These are phyloP conservation scores for Oryza rufipogon DNA, from an alignment of 176 grass and related monocot species.

Conservation along the genomic window DNA sequence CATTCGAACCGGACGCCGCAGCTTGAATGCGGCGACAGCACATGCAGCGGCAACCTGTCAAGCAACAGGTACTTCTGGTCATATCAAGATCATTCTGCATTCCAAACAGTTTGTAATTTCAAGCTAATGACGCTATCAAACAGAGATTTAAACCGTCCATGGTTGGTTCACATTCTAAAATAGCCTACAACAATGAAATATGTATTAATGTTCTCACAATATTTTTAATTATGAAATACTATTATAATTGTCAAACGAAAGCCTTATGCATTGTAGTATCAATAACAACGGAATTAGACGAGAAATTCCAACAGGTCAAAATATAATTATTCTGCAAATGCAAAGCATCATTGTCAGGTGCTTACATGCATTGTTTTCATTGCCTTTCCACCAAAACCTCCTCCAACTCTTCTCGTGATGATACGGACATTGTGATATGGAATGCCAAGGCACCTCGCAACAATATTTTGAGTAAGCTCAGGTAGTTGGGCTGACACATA, in stretches of 20 bases:
- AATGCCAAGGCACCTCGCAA: conserved; percentile 72
- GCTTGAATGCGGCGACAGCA: conserved; percentile 67
- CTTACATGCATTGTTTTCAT: conserved; percentile 50
- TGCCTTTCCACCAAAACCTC: conserved; percentile 81
- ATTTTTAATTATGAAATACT: no score
- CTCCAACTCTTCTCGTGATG: conserved; percentile 79
- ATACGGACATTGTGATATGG: conserved; percentile 77
- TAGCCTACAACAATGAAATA: no score
- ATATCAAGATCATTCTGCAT: background rate
- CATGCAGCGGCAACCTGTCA: conserved; percentile 58
- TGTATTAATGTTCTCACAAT: no score
- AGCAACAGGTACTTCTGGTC: conserved; percentile 2
- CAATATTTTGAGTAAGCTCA: conserved; percentile 42
- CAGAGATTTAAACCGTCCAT: background rate
- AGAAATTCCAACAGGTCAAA: no score
- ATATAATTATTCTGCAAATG: no score
- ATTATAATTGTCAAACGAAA: no score
- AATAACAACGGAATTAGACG: no score
- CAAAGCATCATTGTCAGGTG: no score
- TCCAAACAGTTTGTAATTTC: background rate
- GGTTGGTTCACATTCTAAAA: background rate
- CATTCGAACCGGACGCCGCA: conserved; percentile 72
- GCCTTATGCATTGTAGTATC: no score
- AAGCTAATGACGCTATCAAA: background rate
- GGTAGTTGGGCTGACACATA: conserved; percentile 58